Base-by-base conservation (phyloP, 164 flowering plant genomes). In the Platanus orientalis region DNA sequence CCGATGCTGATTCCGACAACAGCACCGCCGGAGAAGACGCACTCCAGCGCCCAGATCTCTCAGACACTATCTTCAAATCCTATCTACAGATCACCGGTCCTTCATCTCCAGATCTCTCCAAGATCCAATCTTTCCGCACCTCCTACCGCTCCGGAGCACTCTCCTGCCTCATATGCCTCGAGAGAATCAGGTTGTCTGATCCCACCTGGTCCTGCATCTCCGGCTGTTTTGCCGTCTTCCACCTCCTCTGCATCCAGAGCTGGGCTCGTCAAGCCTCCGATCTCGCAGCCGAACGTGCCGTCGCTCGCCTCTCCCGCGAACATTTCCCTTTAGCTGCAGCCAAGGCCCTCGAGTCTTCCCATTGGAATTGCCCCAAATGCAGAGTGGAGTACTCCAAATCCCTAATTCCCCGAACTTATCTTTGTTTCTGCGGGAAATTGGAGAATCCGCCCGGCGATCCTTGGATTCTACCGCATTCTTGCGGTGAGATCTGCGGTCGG, bases 341-440 rank as follows among this genome's bases (percentile, higher is more conserved):
- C 0, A 61, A 69, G 11, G 77, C 85, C 14, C 64, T 70, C 5
- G 81, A 79, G 6, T 47, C 26, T 7, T 57, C 85, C 52, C 20
- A 54, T 32, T 93, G 98, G 98, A 78, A 83, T 64, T 93, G 98
- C 79, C 98, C 98, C 62, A 93, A 93, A 62, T 93, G 98, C 65
- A 68, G 98, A 25, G 69, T 70, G 20, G 84, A 84, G 61, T 93
- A 90, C 63, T 19, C 88, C 16, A 79, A 78, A 70, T 50, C 86
- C 53, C 67, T 71, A 34, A 85, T 83, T 54, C 98, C 98, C 0
- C 78, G 71, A 49, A 1, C 25, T 7, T 93, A 90, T 56, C 16
- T 74, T 20, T 93, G 98, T 62, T 93, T 80, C 67, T 93, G 98
- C 36, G 97, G 98, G 0, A 87, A 90, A 73, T 36, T 78, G 9